Evolutionary conservation across 805 yeast genomes (phyloP), one percentile per base, ranked within the genome.

Genomic region (Candida boleticola): DNA sequence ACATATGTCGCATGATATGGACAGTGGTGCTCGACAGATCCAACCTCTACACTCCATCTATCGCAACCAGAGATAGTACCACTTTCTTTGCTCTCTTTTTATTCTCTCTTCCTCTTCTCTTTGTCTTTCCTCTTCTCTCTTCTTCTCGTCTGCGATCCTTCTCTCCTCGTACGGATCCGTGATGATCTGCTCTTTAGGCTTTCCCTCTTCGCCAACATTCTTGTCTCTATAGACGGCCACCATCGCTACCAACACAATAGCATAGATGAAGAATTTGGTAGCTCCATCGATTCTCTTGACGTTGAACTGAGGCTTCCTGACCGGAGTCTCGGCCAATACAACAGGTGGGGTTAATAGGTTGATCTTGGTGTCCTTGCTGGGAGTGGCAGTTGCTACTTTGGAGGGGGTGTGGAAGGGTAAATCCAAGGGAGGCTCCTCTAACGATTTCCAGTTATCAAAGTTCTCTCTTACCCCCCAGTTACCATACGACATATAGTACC

Each of bases 391-490:
- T 31, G 52, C 49, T 11, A 55, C 42, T 31, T 68, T 59, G 2
- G 64, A 52, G 1, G 82, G 79, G 3, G 66, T 37, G 20, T 58
- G 55, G 54, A 82, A 82, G 1, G 87, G 85, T 42, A 83, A 63
- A 57, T 83, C 89, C 37, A 71, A 73, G 1, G 87, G 89, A 5
- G 69, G 57, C 3, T 54, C 59, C 21, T 51, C 48, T 11, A 26
- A 6, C n/a, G 68, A 58, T 43, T 64, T 68, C 66, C 78, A 69
- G 48, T 68, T 69, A 38, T 63, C 61, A 42, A 83, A 74, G 17
- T 76, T 76, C 37, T 76, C 80, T 47, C 95, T 69, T 1, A 80
- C 82, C 0, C 89, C 93, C 73, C 85, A 78, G 37, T 82, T 69
- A 2, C 90, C 90, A 59, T 80, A 85, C 0, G 82, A 73, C 23